These are phyloP conservation scores for Tripterygium wilfordii DNA, from an alignment of 177 flowering plant species.

Conservation along the genomic window DNA sequence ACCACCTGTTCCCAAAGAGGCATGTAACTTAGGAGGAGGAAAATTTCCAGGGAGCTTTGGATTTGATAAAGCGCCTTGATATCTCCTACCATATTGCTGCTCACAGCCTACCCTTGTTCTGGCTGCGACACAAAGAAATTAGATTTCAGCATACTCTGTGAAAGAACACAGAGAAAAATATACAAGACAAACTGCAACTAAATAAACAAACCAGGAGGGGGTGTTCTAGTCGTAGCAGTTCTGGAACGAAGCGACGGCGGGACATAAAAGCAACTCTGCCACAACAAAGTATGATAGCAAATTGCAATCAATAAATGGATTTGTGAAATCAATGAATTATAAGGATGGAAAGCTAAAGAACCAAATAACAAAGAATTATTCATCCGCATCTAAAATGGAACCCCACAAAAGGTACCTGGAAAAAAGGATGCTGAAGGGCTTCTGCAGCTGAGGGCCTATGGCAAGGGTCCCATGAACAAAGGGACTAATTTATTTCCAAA, in stretches of 20 bases:
- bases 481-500: conserved; percentile 45
- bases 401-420: conserved; percentile 46
- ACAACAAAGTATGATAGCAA: neutral
- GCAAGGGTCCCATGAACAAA: conserved; percentile 95
- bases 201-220: conserved; percentile 63
- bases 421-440: conserved; percentile 95
- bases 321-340: too few relatives aligned
- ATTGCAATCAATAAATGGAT: too few relatives aligned
- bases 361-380: too few relatives aligned
- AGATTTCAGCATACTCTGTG: neutral
- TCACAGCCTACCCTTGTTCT: conserved; percentile 49
- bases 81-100: conserved; percentile 48
- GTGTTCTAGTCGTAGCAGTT: conserved; percentile 51
- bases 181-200: neutral
- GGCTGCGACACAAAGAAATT: conserved; percentile 20
- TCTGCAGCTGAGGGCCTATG: conserved; percentile 92
- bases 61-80: conserved; percentile 36
- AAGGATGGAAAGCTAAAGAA: too few relatives aligned
- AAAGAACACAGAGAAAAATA: neutral
- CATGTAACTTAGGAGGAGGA: conserved; percentile 38
- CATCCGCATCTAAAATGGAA: too few relatives aligned
- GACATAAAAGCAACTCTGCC: conserved; percentile 84
- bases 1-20: conserved; percentile 50
- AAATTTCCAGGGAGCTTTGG: conserved; percentile 37
- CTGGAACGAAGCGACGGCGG: conserved; percentile 85